Conservation (phyloP, 768 basidiomycete species). For the Pleurotus platypus region DNA sequence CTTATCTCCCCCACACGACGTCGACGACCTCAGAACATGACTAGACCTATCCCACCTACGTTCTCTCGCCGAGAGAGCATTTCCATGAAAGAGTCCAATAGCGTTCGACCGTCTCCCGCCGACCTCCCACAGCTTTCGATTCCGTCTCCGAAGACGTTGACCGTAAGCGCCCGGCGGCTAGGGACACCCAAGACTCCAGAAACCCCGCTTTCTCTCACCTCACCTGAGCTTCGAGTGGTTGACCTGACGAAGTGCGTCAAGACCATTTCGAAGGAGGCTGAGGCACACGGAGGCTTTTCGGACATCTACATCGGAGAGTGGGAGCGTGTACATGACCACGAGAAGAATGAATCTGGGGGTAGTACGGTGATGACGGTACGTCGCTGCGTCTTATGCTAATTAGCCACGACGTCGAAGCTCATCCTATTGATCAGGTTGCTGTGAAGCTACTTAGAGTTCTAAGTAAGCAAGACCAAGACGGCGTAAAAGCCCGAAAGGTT, state of each 20-base stretch:
- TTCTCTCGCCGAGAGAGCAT: neutral
- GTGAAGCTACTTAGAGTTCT: constrained; percentile 23
- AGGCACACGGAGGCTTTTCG: constrained; percentile 23
- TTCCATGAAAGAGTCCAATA: neutral
- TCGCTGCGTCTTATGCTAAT: neutral
- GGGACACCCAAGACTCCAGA: constrained; percentile 1
- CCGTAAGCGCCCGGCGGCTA: neutral
- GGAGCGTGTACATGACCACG: constrained; percentile 1
- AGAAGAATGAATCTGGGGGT: neutral
- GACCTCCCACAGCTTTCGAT: constrained; percentile 7
- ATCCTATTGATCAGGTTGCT: constrained; percentile 15
- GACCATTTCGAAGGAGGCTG: constrained; percentile 1
- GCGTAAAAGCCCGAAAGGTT: constrained; percentile 16
- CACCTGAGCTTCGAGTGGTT: constrained; percentile 4
- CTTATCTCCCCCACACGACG: neutral
- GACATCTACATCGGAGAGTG: constrained; percentile 21
- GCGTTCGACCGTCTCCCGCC: neutral
- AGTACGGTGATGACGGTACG: neutral
- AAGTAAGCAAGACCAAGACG: constrained; percentile 14
- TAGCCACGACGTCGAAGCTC: neutral
- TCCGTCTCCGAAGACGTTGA: neutral
- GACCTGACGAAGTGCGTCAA: constrained; percentile 17
- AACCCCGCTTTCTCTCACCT: neutral
- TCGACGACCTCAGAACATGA: neutral
- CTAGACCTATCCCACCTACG: neutral